phyloP scores from a whole-genome alignment of 2,329 filamentous ascomycete genomes.

The Podosphaera xanthii region DNA sequence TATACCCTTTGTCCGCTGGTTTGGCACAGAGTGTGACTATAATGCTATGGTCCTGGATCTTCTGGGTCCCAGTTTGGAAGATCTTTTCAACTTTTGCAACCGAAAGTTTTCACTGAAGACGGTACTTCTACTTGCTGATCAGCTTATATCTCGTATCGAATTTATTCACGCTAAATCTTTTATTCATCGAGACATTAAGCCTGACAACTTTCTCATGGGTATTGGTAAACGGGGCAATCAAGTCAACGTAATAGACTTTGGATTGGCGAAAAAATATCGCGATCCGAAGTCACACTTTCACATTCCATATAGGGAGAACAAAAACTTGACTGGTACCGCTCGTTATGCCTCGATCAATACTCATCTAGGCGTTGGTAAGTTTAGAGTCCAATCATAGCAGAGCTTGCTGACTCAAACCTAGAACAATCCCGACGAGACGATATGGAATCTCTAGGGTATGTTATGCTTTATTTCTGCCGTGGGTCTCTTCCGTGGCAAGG shows the following conservation, averaged over 20 bases:
- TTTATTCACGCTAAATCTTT: conserved; percentile 99
- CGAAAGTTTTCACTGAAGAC: conserved; percentile 99
- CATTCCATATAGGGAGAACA: conserved; percentile 99
- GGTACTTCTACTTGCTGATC: conserved; percentile 82
- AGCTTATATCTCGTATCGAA: conserved; percentile 96
- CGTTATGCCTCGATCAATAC: conserved; percentile 99
- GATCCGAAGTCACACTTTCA: conserved; percentile 99
- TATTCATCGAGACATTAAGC: conserved; percentile 99
- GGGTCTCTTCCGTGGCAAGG: conserved; percentile 98
- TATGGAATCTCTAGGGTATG: conserved; percentile 96
- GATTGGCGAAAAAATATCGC: conserved; percentile 97
- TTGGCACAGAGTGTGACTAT: conserved; percentile 98
- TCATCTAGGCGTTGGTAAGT: conserved; percentile 73
- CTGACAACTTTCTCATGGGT: conserved; percentile 98
- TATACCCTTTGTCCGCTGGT: conserved; percentile 98
- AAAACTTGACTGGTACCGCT: conserved; percentile 96
- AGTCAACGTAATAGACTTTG: conserved; percentile 98
- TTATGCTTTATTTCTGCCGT: conserved; percentile 99
- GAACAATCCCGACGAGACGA: conserved; percentile 98
- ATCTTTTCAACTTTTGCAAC: conserved; percentile 99
- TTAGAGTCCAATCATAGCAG: not conserved
- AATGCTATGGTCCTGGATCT: conserved; percentile 99
- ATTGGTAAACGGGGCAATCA: conserved; percentile 98
- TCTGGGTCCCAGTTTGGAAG: conserved; percentile 83
- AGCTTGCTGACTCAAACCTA: conserved; percentile 18